Conservation (phyloP, 108 stramenopile genomes). For the Nannochloropsis salina region DNA sequence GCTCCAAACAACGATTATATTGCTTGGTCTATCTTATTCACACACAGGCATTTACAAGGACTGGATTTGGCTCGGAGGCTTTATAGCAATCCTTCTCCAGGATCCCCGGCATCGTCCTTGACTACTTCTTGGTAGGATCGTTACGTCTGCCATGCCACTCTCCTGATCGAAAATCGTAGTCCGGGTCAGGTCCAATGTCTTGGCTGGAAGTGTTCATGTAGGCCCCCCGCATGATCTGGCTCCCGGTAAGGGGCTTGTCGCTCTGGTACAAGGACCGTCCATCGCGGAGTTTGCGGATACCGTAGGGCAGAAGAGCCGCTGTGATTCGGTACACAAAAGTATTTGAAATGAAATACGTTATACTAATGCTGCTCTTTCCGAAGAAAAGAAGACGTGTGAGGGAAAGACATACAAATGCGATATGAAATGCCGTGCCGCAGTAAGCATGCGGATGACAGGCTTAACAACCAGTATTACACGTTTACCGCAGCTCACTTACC, state of each 20-base stretch:
- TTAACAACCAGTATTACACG: too few species aligned
- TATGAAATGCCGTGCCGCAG: too few species aligned
- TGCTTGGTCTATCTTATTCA: too few species aligned
- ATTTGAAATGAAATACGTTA: too few species aligned
- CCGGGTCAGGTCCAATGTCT: constrained; percentile 1
- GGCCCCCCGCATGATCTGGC: not conserved
- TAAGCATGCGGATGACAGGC: too few species aligned
- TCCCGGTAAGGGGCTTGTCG: constrained; percentile 8
- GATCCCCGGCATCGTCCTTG: not conserved
- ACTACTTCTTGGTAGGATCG: not conserved
- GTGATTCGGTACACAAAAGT: not conserved
- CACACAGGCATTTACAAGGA: too few species aligned
- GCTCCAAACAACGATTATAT: too few species aligned
- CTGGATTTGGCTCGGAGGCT: too few species aligned
- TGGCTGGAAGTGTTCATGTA: not conserved
- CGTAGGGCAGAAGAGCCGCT: constrained; percentile 19
- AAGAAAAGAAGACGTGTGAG: not conserved
- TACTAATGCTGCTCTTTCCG: too few species aligned
- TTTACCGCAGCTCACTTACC: not conserved
- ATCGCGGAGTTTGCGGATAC: constrained; percentile 19
- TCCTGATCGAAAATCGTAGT: not conserved
- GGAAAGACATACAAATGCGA: not conserved
- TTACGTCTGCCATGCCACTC: not conserved
- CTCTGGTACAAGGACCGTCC: not conserved
- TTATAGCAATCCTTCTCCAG: too few species aligned